Evolutionary conservation across 164 flowering plant genomes (phyloP), one percentile per base, ranked within the genome.

Genomic region (Akebia trifoliata): DNA sequence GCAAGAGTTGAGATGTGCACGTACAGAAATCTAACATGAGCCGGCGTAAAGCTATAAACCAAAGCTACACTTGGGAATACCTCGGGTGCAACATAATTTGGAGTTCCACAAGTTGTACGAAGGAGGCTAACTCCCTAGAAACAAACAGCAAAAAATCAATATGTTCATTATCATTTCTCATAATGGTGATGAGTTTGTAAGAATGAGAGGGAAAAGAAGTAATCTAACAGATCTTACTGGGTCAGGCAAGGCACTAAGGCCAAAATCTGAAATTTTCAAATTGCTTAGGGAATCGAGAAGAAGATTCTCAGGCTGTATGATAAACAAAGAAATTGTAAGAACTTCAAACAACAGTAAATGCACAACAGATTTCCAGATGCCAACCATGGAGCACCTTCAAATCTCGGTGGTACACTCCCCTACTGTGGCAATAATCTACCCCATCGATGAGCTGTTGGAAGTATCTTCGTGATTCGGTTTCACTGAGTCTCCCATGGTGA

Each of bases 61-160:
- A 38, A 40, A 15, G 44, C 10, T 29, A 38, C 15, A 56, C 8
- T 37, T 24, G 2, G 50, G 29, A 48, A 20, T 79, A 94, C 99
- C 99, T 94, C 97, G 4, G 97, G 99, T 48, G 99, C 99, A 50
- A 94, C 97, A 69, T 94, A 94, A 65, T 94, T 94, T 1, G 99
- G 99, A 59, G 99, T 94, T 44, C 99, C 99, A 80, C 99, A 94
- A n/a, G 99, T 94, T 50, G 99, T 94, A 60, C 76, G 79, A n/a
- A 94, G 85, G 49, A 94, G 68, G 68, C 71, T 79, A 39, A 78
- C 87, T 54, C 95, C 99, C 99, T 94, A 50, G n/a, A 32, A 17
- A 66, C 40, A 71, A 54, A 46, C 15, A 66, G 29, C n/a, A 60
- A 30, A 52, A 4, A 20, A 14, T 22, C 2, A 32, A 14, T 28